phyloP scores from a whole-genome alignment of 176 grass and related monocot species.

The Raddia distichophylla region DNA sequence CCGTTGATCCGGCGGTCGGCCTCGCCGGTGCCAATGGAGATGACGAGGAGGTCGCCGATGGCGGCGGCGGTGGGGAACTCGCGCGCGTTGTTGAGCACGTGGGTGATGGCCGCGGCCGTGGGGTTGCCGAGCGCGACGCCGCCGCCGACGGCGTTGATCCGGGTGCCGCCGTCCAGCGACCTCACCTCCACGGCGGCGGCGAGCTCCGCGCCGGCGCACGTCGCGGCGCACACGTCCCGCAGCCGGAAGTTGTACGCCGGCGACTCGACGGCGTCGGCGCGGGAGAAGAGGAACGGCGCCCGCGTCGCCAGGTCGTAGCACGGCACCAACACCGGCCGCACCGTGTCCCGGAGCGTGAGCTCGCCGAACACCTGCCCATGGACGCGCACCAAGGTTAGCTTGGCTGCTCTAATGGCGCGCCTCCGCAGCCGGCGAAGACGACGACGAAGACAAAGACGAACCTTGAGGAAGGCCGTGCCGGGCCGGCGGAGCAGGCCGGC shows the following conservation, averaged over 20 bases:
- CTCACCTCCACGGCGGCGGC: constrained; percentile 51
- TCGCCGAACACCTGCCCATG: constrained; percentile 54
- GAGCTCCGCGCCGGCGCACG: constrained; percentile 46
- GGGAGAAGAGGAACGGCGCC: constrained; percentile 84
- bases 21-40: constrained; percentile 73
- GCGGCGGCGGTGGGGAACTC: constrained; percentile 71
- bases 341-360: constrained; percentile 69
- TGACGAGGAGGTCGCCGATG: constrained; percentile 75
- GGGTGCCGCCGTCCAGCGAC: constrained; percentile 61
- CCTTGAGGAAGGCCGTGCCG: constrained; percentile 37
- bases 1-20: background rate
- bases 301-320: constrained; percentile 82
- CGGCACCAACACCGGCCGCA: constrained; percentile 77
- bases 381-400: background rate
- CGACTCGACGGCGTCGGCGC: constrained; percentile 78
- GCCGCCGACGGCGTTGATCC: constrained; percentile 65
- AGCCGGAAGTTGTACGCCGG: constrained; percentile 75
- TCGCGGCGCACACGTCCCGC: constrained; percentile 79
- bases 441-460: background rate
- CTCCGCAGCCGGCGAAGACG: too few relatives aligned
- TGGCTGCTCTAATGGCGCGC: background rate
- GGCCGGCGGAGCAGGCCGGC: constrained; percentile 50
- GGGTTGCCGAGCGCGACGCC: constrained; percentile 80
- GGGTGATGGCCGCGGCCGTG: constrained; percentile 85
- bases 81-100: constrained; percentile 94